Base-by-base conservation (phyloP, 441 rosid genomes). In the Hura crepitans region DNA sequence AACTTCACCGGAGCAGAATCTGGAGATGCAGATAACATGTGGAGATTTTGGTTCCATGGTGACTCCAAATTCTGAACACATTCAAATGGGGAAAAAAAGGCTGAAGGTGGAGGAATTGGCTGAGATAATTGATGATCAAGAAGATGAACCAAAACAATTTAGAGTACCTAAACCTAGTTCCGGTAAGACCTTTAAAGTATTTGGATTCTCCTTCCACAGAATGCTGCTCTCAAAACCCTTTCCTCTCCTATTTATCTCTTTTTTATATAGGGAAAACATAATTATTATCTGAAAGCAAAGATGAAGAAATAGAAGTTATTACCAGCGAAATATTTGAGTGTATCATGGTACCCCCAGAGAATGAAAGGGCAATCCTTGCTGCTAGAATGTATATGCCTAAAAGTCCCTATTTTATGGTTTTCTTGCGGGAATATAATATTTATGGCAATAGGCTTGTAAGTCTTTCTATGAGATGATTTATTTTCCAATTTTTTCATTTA, bases 391-490 rank as follows among this genome's bases (percentile, higher is more conserved):
- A 63, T 45, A 46, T 57, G 54, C 77, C 77, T 23, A 43, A 43
- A 55, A 33, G n/a, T 33, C 76, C 74, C 14, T 63, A 71, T 11
- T 77, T 69, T 69, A 64, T 64, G 74, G 53, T 68, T 10, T 2
- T 53, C 13, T 23, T 77, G 54, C 35, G 51, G 0, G 28, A 67
- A 50, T 43, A 20, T 55, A 56, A 58, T 64, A 10, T 61, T 28
- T 3, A 7, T 23, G 54, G 15, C 6, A 35, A 28, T 50, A 0
- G 46, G 9, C 3, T 68, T 71, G 77, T 65, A 49, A 50, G 62
- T 39, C 23, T 18, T 60, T 20, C 13, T 4, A 57, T 57, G 12
- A 15, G 28, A 15, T 35, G 39, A 42, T 17, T 28, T 12, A 8
- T 23, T 65, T 47, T 47, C 39, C 39, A 37, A n/a, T 35, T 35